Conservation (phyloP, 2,329 filamentous ascomycete genomes). For the Endothia cerciana region DNA sequence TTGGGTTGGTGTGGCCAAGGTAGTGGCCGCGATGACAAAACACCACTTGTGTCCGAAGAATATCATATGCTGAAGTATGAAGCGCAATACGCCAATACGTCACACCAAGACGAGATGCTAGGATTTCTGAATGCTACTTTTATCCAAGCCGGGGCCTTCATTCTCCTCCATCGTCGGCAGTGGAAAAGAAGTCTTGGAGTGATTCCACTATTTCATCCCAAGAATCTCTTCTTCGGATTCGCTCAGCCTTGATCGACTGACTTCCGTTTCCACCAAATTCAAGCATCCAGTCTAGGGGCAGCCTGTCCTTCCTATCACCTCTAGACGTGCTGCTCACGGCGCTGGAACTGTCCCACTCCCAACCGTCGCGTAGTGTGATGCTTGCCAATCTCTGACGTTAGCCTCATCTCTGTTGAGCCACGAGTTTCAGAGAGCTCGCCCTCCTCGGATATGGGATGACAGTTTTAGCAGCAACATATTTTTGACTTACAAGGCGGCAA, state of each 20-base stretch:
- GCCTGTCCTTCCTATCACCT: constrained; percentile 2
- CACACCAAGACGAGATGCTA: too few relatives aligned
- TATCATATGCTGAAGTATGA: too few relatives aligned
- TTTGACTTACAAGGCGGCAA: constrained; percentile 2
- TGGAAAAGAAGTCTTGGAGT: not conserved
- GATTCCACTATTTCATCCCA: constrained; percentile 8
- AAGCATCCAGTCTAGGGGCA: constrained; percentile 9
- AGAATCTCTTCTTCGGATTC: not conserved
- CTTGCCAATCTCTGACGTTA: not conserved
- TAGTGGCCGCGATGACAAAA: not conserved
- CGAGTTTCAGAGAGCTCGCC: not conserved
- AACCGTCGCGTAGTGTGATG: constrained; percentile 19
- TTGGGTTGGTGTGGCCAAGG: too few relatives aligned
- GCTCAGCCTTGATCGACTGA: not conserved
- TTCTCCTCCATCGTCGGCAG: not conserved
- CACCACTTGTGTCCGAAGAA: too few relatives aligned
- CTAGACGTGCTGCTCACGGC: not conserved
- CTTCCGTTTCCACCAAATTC: constrained; percentile 4
- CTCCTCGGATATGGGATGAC: too few relatives aligned
- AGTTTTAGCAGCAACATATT: not conserved
- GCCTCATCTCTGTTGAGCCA: not conserved
- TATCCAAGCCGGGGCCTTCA: too few relatives aligned
- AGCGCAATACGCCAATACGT: too few relatives aligned
- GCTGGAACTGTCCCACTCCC: constrained; percentile 11
- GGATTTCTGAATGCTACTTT: too few relatives aligned